A percentile compares a stretch with the other conserved stretches of the same genome.
Evolutionary conservation across 1,284 basidiomycete genomes (phyloP).

Genomic region (Tilletia walkeri): DNA sequence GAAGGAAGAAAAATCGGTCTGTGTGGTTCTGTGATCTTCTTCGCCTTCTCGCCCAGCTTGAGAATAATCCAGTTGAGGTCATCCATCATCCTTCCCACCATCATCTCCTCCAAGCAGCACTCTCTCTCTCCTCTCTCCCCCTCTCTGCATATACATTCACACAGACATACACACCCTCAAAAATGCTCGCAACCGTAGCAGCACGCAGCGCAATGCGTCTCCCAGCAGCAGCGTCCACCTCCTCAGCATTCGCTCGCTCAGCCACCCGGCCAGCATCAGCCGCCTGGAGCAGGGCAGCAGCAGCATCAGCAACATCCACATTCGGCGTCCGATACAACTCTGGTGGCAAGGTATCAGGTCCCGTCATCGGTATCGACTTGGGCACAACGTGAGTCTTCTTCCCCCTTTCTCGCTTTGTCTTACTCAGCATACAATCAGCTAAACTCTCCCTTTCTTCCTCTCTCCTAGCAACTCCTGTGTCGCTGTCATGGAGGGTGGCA

Average conservation of each 20-base stretch:
- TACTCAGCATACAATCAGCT: not conserved
- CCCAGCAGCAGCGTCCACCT: not conserved
- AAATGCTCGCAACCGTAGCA: slow-evolving; percentile 9
- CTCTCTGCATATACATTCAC: not conserved
- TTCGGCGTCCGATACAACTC: not conserved
- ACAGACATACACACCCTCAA: not conserved
- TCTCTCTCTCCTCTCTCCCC: slow-evolving; percentile 1
- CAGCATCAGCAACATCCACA: slow-evolving; percentile 1
- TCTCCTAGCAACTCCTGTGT: slow-evolving; percentile 55
- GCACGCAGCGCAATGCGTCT: slow-evolving; percentile 10
- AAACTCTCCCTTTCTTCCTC: not conserved
- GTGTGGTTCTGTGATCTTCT: not conserved
- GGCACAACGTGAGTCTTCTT: slow-evolving; percentile 39
- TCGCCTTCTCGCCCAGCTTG: not conserved
- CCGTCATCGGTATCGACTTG: slow-evolving; percentile 54
- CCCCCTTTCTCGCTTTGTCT: not conserved
- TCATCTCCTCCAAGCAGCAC: slow-evolving; percentile 10
- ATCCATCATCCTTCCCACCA: not conserved
- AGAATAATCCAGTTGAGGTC: not conserved
- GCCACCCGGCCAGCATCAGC: not conserved
- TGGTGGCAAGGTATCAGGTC: slow-evolving; percentile 42
- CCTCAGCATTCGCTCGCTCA: not conserved
- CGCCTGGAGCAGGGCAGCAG: not conserved
- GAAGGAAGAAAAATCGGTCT: not conserved
- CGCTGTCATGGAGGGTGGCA: slow-evolving; percentile 73